Evolutionary conservation across 2,329 filamentous ascomycete genomes (phyloP), one percentile per base, ranked within the genome.

Genomic region (Ophiostoma sp.): DNA sequence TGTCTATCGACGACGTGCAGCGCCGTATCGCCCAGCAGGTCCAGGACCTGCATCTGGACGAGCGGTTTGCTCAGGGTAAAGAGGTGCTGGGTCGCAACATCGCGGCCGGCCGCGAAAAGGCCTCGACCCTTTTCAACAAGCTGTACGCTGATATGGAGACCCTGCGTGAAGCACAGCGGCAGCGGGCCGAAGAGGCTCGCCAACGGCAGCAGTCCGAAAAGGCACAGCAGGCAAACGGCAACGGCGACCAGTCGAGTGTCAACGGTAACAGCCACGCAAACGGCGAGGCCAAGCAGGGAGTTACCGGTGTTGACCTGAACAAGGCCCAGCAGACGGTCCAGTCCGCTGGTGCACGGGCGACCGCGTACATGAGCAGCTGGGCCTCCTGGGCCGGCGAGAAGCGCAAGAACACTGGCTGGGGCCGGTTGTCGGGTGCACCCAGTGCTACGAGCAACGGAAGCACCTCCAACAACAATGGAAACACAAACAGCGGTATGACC

Each of bases 1-100:
- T 99, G 25, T 95, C 92, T 1, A 94, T 99, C 75, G 96, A 98
- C 77, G 96, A 99, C 80, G 92, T 99, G 15, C 95, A 98, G 80
- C 89, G 96, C 69, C 89, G 96, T 31, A 88, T 99, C 45, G 91
- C 94, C 48, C 93, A 97, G 81, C 96, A 98, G 82, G 93, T 99
- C 69, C 92, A 95, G 77, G 95, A 98, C 75, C 87, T 98, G 68
- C 95, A 98, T 80, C 87, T 98, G 1, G 96, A 99, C 80, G 96
- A 98, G 80, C 90, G 93, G 9, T 90, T 98, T 74, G 91, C 93
- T 0, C 91, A 93, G 74, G 93, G 94, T 9, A 89, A 91, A 72
- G 96, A 98, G 81, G 92, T 91, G 0, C 86, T 98, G 2, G 94
- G 93, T n/a, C 91, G 95, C 74, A 95, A 97, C 78, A 81, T 98